Evolutionary conservation across 495 filamentous ascomycete species (phyloP).

Genomic region (Rhizodiscina lignyota): DNA sequence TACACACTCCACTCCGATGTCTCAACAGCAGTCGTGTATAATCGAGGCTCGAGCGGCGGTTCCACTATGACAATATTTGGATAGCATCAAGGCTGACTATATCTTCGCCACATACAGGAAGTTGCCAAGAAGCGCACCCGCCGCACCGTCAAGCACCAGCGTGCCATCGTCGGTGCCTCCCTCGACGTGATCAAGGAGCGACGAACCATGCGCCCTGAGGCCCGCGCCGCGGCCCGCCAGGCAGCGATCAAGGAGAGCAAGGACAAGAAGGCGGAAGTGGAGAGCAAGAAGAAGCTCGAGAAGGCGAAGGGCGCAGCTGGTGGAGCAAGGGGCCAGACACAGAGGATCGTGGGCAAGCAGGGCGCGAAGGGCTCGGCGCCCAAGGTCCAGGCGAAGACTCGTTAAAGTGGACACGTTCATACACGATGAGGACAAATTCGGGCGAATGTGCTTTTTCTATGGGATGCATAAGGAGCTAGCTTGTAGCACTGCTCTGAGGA

Average conservation of each 20-base stretch:
- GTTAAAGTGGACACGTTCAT: constrained; percentile 62
- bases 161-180: constrained; percentile 95
- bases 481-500: no score
- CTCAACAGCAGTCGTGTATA: no score
- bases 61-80: no score
- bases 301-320: constrained; percentile 85
- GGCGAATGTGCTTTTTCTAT: no score
- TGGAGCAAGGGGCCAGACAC: constrained; percentile 56
- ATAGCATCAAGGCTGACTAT: background rate
- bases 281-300: constrained; percentile 93
- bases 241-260: constrained; percentile 90
- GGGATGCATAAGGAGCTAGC: no score
- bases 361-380: constrained; percentile 76
- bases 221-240: constrained; percentile 76
- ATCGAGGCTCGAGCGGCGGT: no score
- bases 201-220: constrained; percentile 81
- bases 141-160: constrained; percentile 95
- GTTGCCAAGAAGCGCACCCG: constrained; percentile 98
- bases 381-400: constrained; percentile 76
- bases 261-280: constrained; percentile 81
- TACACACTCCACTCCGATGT: background rate
- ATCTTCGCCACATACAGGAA: constrained; percentile 62
- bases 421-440: no score
- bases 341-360: constrained; percentile 85
- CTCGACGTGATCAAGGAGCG: constrained; percentile 99